Evolutionary conservation across 805 yeast genomes (phyloP).

Genomic region (Candida maris): DNA sequence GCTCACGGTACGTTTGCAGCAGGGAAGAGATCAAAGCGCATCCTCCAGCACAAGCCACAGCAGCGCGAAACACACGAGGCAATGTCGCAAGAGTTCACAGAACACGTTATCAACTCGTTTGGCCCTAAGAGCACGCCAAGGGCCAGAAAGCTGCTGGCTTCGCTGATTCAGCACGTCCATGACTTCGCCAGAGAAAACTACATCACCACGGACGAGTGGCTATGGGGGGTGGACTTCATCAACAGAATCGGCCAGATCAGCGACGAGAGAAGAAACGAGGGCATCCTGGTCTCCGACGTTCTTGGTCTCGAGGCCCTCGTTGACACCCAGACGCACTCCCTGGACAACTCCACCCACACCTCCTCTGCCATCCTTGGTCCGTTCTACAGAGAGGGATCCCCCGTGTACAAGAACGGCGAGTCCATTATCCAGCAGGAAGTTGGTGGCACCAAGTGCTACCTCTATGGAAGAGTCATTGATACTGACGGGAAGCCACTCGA

Average conservation of each 20-base stretch:
- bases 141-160: slow-evolving; percentile 20
- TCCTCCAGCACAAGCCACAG: not conserved
- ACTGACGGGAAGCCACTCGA: slow-evolving; percentile 28
- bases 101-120: slow-evolving; percentile 26
- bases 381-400: slow-evolving; percentile 33
- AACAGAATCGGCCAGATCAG: slow-evolving; percentile 34
- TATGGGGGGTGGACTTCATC: slow-evolving; percentile 30
- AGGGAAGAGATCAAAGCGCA: too few relatives aligned
- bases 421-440: slow-evolving; percentile 33
- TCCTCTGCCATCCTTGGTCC: slow-evolving; percentile 35
- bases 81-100: slow-evolving; percentile 29
- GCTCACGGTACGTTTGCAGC: too few relatives aligned
- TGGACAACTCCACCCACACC: slow-evolving; percentile 21
- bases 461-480: slow-evolving; percentile 28
- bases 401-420: slow-evolving; percentile 28
- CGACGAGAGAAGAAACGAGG: slow-evolving; percentile 31
- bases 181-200: slow-evolving; percentile 35
- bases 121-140: slow-evolving; percentile 29
- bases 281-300: slow-evolving; percentile 34
- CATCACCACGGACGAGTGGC: slow-evolving; percentile 36
- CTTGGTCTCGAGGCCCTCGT: slow-evolving; percentile 34
- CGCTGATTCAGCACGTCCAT: slow-evolving; percentile 34
- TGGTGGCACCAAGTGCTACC: slow-evolving; percentile 30
- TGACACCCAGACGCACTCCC: slow-evolving; percentile 29
- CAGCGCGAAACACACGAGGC: not conserved